A percentile compares a stretch with the other conserved stretches of the same genome.
Evolutionary conservation across 768 basidiomycete genomes (phyloP).

Genomic region (Polyporus arcularius): DNA sequence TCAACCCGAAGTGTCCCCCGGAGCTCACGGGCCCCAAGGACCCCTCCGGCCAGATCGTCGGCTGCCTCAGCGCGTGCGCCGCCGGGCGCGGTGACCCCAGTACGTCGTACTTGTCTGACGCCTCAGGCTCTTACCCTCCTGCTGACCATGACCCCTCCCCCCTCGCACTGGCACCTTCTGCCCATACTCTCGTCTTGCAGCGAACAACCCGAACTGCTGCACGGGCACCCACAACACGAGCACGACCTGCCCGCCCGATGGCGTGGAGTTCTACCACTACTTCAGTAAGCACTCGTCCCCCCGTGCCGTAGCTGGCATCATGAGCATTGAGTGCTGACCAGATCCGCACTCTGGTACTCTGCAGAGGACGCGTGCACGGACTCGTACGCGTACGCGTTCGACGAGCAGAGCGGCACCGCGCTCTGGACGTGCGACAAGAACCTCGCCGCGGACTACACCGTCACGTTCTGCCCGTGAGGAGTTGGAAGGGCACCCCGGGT

Average conservation of each 20-base stretch:
- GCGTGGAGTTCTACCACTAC: constrained; percentile 43
- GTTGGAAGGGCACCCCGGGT: background rate
- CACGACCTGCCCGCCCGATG: constrained; percentile 56
- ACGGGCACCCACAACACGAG: constrained; percentile 54
- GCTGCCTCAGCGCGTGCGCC: constrained; percentile 46
- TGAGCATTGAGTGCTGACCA: background rate
- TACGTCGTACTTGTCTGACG: constrained; percentile 11
- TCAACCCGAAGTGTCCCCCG: constrained; percentile 37
- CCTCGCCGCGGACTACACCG: constrained; percentile 42
- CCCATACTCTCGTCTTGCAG: constrained; percentile 19
- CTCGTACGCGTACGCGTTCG: constrained; percentile 55
- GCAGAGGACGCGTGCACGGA: constrained; percentile 45
- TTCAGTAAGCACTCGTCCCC: constrained; percentile 50
- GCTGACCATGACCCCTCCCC: constrained; percentile 10
- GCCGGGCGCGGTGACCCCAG: constrained; percentile 37
- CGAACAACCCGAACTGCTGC: constrained; percentile 66
- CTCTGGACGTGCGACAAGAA: constrained; percentile 44
- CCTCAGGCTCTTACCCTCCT: background rate
- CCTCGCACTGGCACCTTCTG: too few species aligned
- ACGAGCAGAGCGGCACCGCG: constrained; percentile 48
- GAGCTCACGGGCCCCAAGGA: constrained; percentile 37
- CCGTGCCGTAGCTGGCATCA: background rate
- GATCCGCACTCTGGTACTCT: background rate
- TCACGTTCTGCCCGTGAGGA: constrained; percentile 39
- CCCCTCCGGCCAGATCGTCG: constrained; percentile 36